Evolutionary conservation across 2,329 filamentous ascomycete genomes (phyloP).

Genomic region (Biscogniauxia sp.): DNA sequence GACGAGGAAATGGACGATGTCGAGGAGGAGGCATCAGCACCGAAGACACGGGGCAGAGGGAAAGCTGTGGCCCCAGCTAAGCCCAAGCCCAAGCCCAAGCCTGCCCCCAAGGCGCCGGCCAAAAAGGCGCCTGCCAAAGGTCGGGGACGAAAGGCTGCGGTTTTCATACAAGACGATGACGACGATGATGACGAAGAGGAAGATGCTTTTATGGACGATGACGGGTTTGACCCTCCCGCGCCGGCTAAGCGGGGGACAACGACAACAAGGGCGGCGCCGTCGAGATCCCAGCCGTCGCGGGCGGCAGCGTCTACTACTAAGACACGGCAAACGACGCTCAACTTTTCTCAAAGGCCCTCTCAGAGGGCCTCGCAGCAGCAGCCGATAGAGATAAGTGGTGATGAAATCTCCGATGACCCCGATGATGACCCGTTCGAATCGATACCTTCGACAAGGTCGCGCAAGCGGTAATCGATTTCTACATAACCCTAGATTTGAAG

Average conservation of each 20-base stretch:
- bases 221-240: constrained; percentile 40
- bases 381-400: constrained; percentile 60
- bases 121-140: constrained; percentile 46
- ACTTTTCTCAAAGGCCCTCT: constrained; percentile 47
- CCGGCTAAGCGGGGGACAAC: constrained; percentile 37
- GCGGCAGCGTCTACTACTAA: constrained; percentile 29
- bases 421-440: constrained; percentile 57
- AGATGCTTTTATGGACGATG: constrained; percentile 54
- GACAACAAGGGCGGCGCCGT: constrained; percentile 32
- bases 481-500: no score
- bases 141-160: constrained; percentile 41
- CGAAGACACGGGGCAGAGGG: constrained; percentile 23
- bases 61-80: constrained; percentile 35
- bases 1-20: constrained; percentile 47
- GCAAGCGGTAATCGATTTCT: constrained; percentile 16
- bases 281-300: constrained; percentile 33
- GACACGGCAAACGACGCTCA: constrained; percentile 47
- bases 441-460: constrained; percentile 37
- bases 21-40: constrained; percentile 40
- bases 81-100: constrained; percentile 23
- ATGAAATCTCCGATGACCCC: constrained; percentile 61
- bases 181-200: constrained; percentile 46
- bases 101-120: constrained; percentile 41
- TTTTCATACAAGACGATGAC: constrained; percentile 37
- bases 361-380: constrained; percentile 45